Evolutionary conservation across 1,284 basidiomycete species (phyloP), one percentile per base, ranked within the genome.

Genomic region (Trametes sp.): DNA sequence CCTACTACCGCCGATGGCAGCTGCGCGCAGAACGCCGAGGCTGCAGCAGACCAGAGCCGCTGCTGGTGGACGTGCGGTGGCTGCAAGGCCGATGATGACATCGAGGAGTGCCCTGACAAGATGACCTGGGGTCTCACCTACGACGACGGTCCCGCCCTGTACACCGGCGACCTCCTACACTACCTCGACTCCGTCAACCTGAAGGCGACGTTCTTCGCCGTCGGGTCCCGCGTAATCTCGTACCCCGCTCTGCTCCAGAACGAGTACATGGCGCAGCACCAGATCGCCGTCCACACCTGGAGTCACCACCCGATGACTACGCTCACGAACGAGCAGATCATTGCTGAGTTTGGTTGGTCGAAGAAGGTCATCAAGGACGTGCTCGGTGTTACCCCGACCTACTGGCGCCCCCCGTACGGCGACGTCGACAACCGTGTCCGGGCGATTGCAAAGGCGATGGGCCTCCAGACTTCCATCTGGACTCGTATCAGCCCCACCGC

Each of bases 11-110:
- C 80, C 23, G 71, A 77, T 19, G 89, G 87, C 68, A 87, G 89
- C 56, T 94, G 92, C 69, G 73, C 83, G 1, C 80, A 85, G 45
- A 91, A 92, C 71, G 77, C 84, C 0, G 81, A 74, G 2, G 87
- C 88, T 7, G 85, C 84, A 9, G 76, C 81, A 9, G 75, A 93
- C 70, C 62, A 74, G 5, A 77, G 55, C 50, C 82, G 85, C 29
- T 93, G 92, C 77, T 95, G 93, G 93, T 96, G 93, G 94, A 93
- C 92, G 9, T 95, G 93, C 74, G 86, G 88, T 71, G 87, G 91
- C 44, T 94, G 92, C 79, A 86, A 84, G 2, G 82, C 85, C 31
- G 69, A 79, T 31, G 86, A 86, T 13, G 93, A 95, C 73, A 84
- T 95, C 68, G 84, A 83, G 46, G 78, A 81, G 24, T 95, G 93